Base-by-base conservation (phyloP, 495 filamentous ascomycete species). In the Talaromyces adpressus region DNA sequence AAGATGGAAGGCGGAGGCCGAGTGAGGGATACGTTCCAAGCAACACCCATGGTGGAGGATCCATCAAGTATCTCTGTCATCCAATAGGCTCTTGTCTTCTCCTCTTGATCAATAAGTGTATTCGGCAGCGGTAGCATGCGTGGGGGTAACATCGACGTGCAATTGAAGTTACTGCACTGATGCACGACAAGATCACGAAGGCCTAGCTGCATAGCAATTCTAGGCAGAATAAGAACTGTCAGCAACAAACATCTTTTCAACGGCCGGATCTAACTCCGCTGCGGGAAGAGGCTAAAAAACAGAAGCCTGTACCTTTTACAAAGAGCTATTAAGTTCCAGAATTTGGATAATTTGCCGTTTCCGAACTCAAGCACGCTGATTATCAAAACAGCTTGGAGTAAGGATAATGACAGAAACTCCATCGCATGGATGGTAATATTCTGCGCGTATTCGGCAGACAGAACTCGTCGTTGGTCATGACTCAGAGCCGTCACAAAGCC, bases 31-130 rank as follows among this genome's bases (percentile, higher is more conserved):
- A 36, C 32, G 51, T 71, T 70, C 66, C 72, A 73, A 18, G 64
- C 64, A n/a, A 68, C 70, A 22, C 72, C 72, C 7, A 75, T 56
- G 8, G 69, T 66, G 2, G 70, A 70, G 25, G 69, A 67, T 23
- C 68, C 65, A 45, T 75, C 72, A 9, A 75, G 68, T 23, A 72
- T 66, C 65, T 75, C 71, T 11, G 65, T 68, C 72, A 75, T 75
- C 72, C 72, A 75, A 57, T 70, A 73, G 36, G 72, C 70, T 61
- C 72, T 65, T 27, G 72, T 69, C 36, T 63, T 64, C 58, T 75
- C 72, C 62, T 75, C 72, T 23, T 63, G 70, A 32, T 71, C 69
- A 36, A 75, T 69, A 0, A 71, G 52, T 12, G 68, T 63, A 23
- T 63, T 57, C 39, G 68, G 62, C 49, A 65, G 27, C 22, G 69